Conservation (phyloP, 1,139 yeast species). For the Candida sojae region DNA sequence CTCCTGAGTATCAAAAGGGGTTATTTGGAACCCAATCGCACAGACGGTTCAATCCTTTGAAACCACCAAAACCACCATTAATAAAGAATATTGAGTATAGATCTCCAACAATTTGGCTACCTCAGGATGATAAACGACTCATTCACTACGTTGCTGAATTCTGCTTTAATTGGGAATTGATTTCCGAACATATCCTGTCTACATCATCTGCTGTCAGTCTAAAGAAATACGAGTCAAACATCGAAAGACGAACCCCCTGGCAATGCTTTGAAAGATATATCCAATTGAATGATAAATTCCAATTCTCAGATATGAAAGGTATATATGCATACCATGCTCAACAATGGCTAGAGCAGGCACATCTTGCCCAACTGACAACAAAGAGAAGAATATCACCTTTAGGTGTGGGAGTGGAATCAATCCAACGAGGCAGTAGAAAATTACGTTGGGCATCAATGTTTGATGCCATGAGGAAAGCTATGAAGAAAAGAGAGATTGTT, state of each 20-base stretch:
- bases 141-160: conserved; percentile 83
- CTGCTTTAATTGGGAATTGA: conserved; percentile 90
- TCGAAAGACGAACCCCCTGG: conserved; percentile 97
- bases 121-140: conserved; percentile 84
- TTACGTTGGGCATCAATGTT: conserved; percentile 94
- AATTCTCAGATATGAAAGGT: conserved; percentile 85
- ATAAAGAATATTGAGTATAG: conserved; percentile 75
- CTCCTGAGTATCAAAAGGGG: conserved; percentile 55
- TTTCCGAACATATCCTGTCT: conserved; percentile 73
- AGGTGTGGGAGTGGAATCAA: conserved; percentile 88
- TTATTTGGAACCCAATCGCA: conserved; percentile 60
- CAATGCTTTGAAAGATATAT: conserved; percentile 96
- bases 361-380: conserved; percentile 81
- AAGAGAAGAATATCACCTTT: conserved; percentile 87
- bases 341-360: conserved; percentile 90
- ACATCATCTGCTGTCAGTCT: conserved; percentile 54
- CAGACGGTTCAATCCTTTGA: conserved; percentile 60
- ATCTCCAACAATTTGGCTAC: conserved; percentile 94
- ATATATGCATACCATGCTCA: conserved; percentile 82
- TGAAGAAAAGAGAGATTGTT: conserved; percentile 77
- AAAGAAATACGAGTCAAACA: conserved; percentile 74
- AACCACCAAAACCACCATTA: conserved; percentile 89
- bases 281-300: conserved; percentile 87
- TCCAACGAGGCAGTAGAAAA: conserved; percentile 88
- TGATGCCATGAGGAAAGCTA: conserved; percentile 89